phyloP scores from a whole-genome alignment of 352 stramenopile species.

The Pythium periplocum region DNA sequence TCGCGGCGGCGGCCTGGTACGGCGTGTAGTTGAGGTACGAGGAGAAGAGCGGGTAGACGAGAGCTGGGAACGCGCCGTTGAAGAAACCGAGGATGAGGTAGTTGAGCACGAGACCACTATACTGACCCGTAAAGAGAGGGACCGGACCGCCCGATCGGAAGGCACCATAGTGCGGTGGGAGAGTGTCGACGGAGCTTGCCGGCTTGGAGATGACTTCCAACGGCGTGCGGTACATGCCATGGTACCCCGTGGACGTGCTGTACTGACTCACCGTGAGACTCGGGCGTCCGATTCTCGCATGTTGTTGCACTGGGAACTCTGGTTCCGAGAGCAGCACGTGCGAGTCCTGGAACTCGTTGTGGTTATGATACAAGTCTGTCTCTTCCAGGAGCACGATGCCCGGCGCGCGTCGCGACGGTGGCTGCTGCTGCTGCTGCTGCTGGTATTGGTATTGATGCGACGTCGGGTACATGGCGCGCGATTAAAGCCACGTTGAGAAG shows the following conservation, averaged over 20 bases:
- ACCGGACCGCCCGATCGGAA: conserved; percentile 13
- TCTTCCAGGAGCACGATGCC: conserved; percentile 17
- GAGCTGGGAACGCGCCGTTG: conserved; percentile 12
- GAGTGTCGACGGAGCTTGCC: neutral
- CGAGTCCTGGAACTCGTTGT: conserved; percentile 3
- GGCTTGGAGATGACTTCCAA: too few species aligned
- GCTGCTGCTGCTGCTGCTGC: too few species aligned
- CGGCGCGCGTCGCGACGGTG: too few species aligned
- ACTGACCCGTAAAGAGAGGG: conserved; percentile 16
- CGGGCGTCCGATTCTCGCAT: too few species aligned
- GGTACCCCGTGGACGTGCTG: too few species aligned
- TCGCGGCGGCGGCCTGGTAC: conserved; percentile 1
- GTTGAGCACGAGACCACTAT: conserved; percentile 22
- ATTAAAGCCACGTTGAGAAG: too few species aligned
- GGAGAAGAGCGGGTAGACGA: conserved; percentile 16
- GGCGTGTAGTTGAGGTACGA: conserved; percentile 8
- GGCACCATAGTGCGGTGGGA: conserved; percentile 1
- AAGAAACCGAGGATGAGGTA: conserved; percentile 24
- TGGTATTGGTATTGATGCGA: too few species aligned
- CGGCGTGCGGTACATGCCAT: too few species aligned
- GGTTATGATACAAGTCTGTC: conserved; percentile 8
- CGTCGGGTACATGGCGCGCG: too few species aligned
- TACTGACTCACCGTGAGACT: too few species aligned
- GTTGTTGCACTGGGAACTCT: too few species aligned
- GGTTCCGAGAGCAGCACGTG: too few species aligned